phyloP scores from a whole-genome alignment of 2,329 filamentous ascomycete species.

The Calonectria pteridis region DNA sequence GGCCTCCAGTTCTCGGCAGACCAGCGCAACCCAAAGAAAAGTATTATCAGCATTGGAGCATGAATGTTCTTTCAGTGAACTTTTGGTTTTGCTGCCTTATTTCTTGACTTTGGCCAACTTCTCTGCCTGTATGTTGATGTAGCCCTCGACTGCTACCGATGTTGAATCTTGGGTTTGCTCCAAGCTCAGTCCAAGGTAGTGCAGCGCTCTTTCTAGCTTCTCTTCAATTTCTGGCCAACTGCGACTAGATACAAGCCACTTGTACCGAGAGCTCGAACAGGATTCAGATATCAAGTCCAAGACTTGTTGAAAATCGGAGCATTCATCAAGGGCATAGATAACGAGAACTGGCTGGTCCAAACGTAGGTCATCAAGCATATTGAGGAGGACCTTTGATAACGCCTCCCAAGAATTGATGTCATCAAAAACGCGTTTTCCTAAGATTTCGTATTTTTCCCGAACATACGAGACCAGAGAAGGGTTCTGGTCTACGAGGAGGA shows the following conservation, averaged over 20 bases:
- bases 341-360: neutral
- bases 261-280: neutral
- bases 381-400: neutral
- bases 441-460: too few relatives aligned
- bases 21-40: constrained; percentile 6
- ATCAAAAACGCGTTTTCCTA: too few relatives aligned
- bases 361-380: neutral
- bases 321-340: constrained; percentile 10
- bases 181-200: neutral
- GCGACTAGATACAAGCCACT: constrained; percentile 3
- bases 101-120: neutral
- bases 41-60: neutral
- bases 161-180: neutral
- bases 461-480: too few relatives aligned
- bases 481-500: too few relatives aligned
- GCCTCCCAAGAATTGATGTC: neutral
- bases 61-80: neutral
- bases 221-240: neutral
- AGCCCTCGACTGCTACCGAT: neutral
- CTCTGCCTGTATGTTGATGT: neutral
- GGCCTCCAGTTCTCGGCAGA: neutral
- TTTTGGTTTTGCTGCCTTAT: neutral
- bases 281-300: neutral
- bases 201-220: neutral
- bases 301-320: neutral